phyloP scores from a whole-genome alignment of 2,329 filamentous ascomycete species.

The Albophoma yamanashiensis region DNA sequence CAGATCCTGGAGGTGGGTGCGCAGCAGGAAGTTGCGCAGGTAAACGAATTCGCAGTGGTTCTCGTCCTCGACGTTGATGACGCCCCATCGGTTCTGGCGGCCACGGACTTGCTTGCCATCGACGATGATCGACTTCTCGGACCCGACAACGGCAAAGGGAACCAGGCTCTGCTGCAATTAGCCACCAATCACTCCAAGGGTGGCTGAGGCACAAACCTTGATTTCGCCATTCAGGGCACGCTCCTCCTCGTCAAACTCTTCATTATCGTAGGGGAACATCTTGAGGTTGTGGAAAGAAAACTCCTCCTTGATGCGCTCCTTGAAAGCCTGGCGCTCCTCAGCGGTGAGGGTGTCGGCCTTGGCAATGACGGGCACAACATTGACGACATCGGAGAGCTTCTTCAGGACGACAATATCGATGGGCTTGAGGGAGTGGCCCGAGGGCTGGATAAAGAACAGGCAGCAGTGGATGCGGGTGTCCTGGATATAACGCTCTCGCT shows the following conservation, averaged over 20 bases:
- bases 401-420: slow-evolving; percentile 99
- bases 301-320: slow-evolving; percentile 99
- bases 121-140: slow-evolving; percentile 95
- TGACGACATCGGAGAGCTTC: slow-evolving; percentile 98
- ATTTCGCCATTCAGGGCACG: slow-evolving; percentile 87
- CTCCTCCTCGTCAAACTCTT: slow-evolving; percentile 97
- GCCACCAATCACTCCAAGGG: background rate
- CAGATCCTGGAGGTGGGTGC: slow-evolving; percentile 95
- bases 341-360: slow-evolving; percentile 95
- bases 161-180: slow-evolving; percentile 60
- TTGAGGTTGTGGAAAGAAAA: slow-evolving; percentile 99
- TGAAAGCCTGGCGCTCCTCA: slow-evolving; percentile 92
- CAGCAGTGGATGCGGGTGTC: slow-evolving; percentile 99
- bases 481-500: slow-evolving; percentile 98
- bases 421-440: slow-evolving; percentile 94
- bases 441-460: slow-evolving; percentile 98
- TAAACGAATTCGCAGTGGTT: slow-evolving; percentile 99
- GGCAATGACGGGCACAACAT: slow-evolving; percentile 96
- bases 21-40: slow-evolving; percentile 94
- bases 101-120: slow-evolving; percentile 95
- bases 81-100: slow-evolving; percentile 97
- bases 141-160: slow-evolving; percentile 95
- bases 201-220: slow-evolving; percentile 53
- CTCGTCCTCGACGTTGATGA: slow-evolving; percentile 99
- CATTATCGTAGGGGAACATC: slow-evolving; percentile 99